These are phyloP conservation scores for Clavispora phyllophila DNA, from an alignment of 805 yeast genomes.

Conservation along the genomic window DNA sequence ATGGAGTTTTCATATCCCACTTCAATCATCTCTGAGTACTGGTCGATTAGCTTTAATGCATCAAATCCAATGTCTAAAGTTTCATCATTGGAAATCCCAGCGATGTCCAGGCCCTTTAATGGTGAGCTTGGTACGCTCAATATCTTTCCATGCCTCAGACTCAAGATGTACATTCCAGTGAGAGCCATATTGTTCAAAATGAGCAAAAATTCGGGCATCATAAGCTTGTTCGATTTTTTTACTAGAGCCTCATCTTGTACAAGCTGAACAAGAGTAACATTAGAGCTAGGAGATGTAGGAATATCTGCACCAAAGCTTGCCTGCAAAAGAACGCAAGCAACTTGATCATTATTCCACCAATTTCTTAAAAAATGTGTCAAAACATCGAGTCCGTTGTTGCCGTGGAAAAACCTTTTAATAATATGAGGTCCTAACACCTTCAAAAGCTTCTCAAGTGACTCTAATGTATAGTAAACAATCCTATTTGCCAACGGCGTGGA, in stretches of 20 bases:
- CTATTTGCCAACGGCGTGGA: constrained; percentile 18
- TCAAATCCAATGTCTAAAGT: constrained; percentile 24
- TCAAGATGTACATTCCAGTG: constrained; percentile 27
- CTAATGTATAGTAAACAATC: constrained; percentile 35
- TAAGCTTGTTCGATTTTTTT: constrained; percentile 1
- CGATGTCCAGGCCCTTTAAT: constrained; percentile 1
- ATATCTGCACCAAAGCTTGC: constrained; percentile 38
- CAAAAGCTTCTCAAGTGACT: constrained; percentile 48
- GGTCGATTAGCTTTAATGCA: constrained; percentile 31
- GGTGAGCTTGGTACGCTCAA: constrained; percentile 34
- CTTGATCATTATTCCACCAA: constrained; percentile 46
- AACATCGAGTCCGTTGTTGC: constrained; percentile 47
- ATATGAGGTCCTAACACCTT: constrained; percentile 41
- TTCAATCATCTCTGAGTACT: constrained; percentile 26
- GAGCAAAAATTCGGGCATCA: constrained; percentile 45
- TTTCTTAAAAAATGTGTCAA: constrained; percentile 40
- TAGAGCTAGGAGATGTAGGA: neutral
- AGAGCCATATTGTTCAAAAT: constrained; percentile 27
- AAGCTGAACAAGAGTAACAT: constrained; percentile 2
- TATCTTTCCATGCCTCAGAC: constrained; percentile 27
- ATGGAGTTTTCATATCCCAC: constrained; percentile 23
- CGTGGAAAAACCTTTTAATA: constrained; percentile 44
- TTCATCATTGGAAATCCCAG: constrained; percentile 6
- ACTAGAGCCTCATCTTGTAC: constrained; percentile 1
- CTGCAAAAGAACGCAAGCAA: constrained; percentile 38